A percentile compares a stretch with the other conserved stretches of the same genome.
Evolutionary conservation across 257 asterid genomes (phyloP).

Genomic region (Apocynum venetum): DNA sequence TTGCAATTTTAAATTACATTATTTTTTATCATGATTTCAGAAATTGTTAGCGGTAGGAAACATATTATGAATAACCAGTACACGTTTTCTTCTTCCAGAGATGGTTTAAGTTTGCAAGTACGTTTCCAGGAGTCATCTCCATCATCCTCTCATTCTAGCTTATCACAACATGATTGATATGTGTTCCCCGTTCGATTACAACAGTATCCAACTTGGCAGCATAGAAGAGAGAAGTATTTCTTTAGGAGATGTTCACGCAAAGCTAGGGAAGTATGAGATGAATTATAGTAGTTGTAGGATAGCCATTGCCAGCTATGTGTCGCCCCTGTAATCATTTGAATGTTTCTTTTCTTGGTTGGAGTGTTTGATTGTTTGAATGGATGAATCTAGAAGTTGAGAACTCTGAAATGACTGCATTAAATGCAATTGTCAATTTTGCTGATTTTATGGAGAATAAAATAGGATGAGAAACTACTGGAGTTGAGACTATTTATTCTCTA

Average conservation of each 20-base stretch:
- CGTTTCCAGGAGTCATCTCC: not conserved
- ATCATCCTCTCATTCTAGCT: not conserved
- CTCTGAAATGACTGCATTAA: not conserved
- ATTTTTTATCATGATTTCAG: not conserved
- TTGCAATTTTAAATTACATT: not conserved
- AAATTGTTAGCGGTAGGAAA: not conserved
- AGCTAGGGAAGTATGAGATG: too few species aligned
- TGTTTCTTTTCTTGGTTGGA: not conserved
- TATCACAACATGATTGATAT: not conserved
- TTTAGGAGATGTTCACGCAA: not conserved
- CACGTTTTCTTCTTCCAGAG: not conserved
- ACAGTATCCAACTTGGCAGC: not conserved
- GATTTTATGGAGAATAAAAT: not conserved
- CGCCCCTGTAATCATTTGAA: not conserved
- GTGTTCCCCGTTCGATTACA: not conserved
- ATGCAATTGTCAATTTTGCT: not conserved
- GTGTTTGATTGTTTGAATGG: not conserved
- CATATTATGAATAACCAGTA: not conserved
- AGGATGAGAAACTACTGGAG: not conserved
- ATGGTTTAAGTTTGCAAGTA: not conserved
- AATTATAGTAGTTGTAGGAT: not conserved
- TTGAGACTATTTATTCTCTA: not conserved
- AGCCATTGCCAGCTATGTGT: not conserved
- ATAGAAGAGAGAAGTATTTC: not conserved
- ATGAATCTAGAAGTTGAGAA: not conserved